Evolutionary conservation across 768 basidiomycete species (phyloP).

Genomic region (Rhodotorula babjevae): DNA sequence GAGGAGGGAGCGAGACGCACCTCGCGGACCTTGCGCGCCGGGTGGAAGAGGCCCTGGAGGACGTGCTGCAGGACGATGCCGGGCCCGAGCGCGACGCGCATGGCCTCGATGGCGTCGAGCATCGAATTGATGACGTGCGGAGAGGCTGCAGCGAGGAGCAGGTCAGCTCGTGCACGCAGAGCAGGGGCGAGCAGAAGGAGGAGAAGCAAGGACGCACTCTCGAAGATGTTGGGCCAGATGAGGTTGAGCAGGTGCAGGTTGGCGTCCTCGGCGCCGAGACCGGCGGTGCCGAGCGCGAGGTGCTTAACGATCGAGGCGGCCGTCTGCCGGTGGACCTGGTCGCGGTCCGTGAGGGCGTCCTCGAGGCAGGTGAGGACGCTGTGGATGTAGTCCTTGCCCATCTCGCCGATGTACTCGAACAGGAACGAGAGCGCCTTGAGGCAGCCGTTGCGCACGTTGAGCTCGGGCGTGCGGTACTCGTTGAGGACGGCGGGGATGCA

Average conservation of each 20-base stretch:
- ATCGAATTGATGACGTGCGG: slow-evolving; percentile 97
- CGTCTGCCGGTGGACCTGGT: slow-evolving; percentile 96
- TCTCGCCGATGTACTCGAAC: slow-evolving; percentile 97
- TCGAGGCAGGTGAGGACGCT: slow-evolving; percentile 97
- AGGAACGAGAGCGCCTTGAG: slow-evolving; percentile 97
- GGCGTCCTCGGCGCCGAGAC: slow-evolving; percentile 95
- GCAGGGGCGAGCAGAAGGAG: too few relatives aligned
- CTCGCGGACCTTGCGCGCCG: slow-evolving; percentile 92
- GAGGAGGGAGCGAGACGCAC: slow-evolving; percentile 43
- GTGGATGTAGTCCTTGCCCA: slow-evolving; percentile 91
- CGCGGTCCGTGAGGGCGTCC: slow-evolving; percentile 95
- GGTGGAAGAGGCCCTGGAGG: slow-evolving; percentile 93
- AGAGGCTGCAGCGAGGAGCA: slow-evolving; percentile 51
- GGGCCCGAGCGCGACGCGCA: slow-evolving; percentile 91
- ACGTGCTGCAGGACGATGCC: slow-evolving; percentile 88
- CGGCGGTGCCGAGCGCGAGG: slow-evolving; percentile 90
- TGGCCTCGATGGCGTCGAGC: slow-evolving; percentile 96
- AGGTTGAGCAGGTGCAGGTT: slow-evolving; percentile 97
- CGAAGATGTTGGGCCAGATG: slow-evolving; percentile 98
- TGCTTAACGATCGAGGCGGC: slow-evolving; percentile 98
- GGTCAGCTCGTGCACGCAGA: not conserved
- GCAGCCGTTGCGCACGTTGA: slow-evolving; percentile 98
- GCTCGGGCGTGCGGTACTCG: slow-evolving; percentile 95
- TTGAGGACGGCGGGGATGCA: slow-evolving; percentile 98
- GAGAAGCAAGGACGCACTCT: slow-evolving; percentile 47